Percentiles rank a stretch among this genome's conserved stretches.
Evolutionary conservation across 441 rosid genomes (phyloP).

Genomic region (Gossypium trilobum): DNA sequence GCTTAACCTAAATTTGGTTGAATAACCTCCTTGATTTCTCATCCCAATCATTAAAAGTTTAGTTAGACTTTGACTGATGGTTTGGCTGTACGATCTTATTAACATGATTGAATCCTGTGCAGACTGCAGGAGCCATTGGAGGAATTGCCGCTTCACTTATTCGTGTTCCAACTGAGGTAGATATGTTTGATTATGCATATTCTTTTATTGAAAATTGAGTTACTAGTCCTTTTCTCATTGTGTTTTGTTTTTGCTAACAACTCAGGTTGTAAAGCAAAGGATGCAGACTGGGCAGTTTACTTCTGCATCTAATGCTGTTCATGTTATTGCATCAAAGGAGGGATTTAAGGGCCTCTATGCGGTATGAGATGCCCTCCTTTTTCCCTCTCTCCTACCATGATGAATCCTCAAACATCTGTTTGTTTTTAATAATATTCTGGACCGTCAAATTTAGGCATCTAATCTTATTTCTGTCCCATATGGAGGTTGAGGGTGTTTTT

Average conservation of each 20-base stretch:
- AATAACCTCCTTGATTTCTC: constrained; percentile 8
- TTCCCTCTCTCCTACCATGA: background rate
- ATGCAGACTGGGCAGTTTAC: constrained; percentile 83
- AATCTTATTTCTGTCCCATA: background rate
- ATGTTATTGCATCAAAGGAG: constrained; percentile 59
- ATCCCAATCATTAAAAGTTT: background rate
- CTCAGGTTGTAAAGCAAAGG: constrained; percentile 86
- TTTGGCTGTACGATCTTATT: background rate
- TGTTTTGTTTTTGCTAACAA: constrained; percentile 18
- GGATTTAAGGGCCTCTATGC: constrained; percentile 83
- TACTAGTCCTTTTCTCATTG: background rate
- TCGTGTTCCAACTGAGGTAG: constrained; percentile 93
- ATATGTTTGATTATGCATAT: constrained; percentile 9
- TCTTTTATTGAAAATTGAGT: constrained; percentile 1
- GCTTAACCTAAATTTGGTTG: constrained; percentile 5
- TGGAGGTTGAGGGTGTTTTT: background rate
- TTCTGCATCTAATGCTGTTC: constrained; percentile 70
- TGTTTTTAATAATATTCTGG: background rate
- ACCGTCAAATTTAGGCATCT: constrained; percentile 3
- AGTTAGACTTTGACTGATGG: background rate
- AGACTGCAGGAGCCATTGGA: constrained; percentile 95
- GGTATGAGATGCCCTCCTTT: constrained; percentile 34
- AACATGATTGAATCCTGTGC: constrained; percentile 26
- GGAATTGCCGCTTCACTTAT: constrained; percentile 93
- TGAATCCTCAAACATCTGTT: background rate